A percentile compares a stretch with the other conserved stretches of the same genome.
These are phyloP conservation scores for Fusarium nurragi DNA, from an alignment of 2,329 filamentous ascomycete genomes.

Conservation along the genomic window DNA sequence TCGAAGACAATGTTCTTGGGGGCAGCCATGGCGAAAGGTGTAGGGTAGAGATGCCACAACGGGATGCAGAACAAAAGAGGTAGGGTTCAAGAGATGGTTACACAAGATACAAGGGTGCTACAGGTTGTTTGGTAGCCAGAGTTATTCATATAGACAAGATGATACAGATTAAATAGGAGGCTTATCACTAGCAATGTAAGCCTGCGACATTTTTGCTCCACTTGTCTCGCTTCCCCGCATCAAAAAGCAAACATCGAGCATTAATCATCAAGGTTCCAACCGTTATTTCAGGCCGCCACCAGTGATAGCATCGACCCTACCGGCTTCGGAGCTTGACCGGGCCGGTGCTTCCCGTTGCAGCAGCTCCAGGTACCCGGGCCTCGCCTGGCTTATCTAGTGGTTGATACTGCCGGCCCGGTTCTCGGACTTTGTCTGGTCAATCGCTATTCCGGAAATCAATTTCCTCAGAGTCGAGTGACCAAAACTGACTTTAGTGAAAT, in stretches of 20 bases:
- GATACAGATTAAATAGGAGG: not conserved
- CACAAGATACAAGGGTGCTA: too few species aligned
- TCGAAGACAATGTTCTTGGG: slow-evolving; percentile 3
- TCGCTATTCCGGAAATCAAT: not conserved
- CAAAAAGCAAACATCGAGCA: not conserved
- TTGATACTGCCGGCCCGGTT: not conserved
- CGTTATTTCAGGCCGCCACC: too few species aligned
- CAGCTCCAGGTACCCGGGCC: too few species aligned
- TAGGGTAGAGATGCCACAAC: too few species aligned
- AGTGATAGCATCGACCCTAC: too few species aligned
- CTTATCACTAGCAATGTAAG: not conserved
- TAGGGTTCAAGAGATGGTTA: too few species aligned
- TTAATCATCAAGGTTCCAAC: not conserved
- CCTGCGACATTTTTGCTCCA: not conserved
- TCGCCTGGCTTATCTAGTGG: not conserved
- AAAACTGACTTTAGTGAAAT: too few species aligned
- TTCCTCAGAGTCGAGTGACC: too few species aligned
- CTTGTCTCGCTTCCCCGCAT: not conserved
- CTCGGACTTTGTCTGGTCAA: not conserved
- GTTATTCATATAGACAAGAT: not conserved
- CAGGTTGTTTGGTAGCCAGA: not conserved
- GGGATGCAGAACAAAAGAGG: not conserved
- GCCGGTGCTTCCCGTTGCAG: too few species aligned
- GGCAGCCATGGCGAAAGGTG: not conserved
- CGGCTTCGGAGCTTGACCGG: not conserved